Conservation (phyloP, 768 basidiomycete genomes). For the Suillus brevipes region DNA sequence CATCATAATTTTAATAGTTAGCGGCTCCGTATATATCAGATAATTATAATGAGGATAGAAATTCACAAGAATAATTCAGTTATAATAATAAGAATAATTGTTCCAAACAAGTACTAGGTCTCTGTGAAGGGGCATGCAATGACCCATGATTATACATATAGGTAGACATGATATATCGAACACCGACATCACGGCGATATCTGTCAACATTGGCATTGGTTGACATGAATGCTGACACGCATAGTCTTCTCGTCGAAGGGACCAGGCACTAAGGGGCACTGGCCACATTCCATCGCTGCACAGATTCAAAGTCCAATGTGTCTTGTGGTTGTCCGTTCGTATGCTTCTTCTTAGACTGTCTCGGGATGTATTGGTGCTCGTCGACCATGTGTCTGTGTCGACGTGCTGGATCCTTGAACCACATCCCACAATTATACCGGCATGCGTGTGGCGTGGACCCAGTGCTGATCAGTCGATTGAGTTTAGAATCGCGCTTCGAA, state of each 20-base stretch:
- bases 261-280: constrained; percentile 17
- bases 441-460: constrained; percentile 56
- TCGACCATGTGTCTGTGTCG: constrained; percentile 59
- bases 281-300: constrained; percentile 33
- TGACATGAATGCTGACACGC: not conserved
- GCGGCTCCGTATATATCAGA: not conserved
- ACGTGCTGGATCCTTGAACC: constrained; percentile 66
- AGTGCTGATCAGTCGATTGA: constrained; percentile 42
- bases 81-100: constrained; percentile 7
- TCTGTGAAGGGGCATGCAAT: not conserved
- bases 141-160: constrained; percentile 1
- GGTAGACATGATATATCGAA: not conserved
- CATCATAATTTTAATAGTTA: not conserved
- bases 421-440: constrained; percentile 48
- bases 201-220: not conserved
- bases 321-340: constrained; percentile 35
- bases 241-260: not conserved
- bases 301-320: constrained; percentile 23
- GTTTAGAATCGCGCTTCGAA: not conserved
- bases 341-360: constrained; percentile 45
- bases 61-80: not conserved
- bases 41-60: not conserved
- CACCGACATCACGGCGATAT: constrained; percentile 6
- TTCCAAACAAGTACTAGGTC: not conserved
- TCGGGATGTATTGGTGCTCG: constrained; percentile 51